Conservation (phyloP, 2,329 filamentous ascomycete species). For the Clonostachys sp. region DNA sequence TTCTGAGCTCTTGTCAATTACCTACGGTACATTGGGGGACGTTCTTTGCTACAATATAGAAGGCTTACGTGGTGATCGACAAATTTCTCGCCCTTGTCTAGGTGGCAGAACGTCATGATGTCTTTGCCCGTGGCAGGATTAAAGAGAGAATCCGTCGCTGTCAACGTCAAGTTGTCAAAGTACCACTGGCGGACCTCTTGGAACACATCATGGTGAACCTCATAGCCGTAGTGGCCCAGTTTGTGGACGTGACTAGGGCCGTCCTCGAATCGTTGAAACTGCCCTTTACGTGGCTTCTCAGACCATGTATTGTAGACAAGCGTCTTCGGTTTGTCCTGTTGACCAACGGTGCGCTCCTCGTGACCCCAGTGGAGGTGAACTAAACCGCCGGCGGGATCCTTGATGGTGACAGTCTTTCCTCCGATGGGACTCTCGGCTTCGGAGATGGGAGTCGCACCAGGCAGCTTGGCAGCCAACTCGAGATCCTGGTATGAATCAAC, state of each 20-base stretch:
- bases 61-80: slow-evolving; percentile 47
- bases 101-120: slow-evolving; percentile 41
- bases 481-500: slow-evolving; percentile 1
- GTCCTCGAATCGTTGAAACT: slow-evolving; percentile 22
- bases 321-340: background rate
- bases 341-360: background rate
- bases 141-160: slow-evolving; percentile 21
- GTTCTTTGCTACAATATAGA: slow-evolving; percentile 41
- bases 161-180: slow-evolving; percentile 32
- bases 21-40: slow-evolving; percentile 30
- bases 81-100: slow-evolving; percentile 43
- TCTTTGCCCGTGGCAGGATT: slow-evolving; percentile 4
- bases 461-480: background rate
- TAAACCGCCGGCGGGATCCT: background rate
- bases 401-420: slow-evolving; percentile 1
- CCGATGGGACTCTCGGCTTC: background rate
- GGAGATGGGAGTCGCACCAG: background rate
- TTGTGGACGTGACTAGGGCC: slow-evolving; percentile 27
- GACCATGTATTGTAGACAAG: too few species aligned
- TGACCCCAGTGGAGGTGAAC: slow-evolving; percentile 1
- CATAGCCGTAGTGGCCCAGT: slow-evolving; percentile 32
- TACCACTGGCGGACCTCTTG: slow-evolving; percentile 26
- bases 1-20: slow-evolving; percentile 18
- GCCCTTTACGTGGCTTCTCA: slow-evolving; percentile 5
- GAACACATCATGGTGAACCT: slow-evolving; percentile 15